phyloP scores from a whole-genome alignment of 129 eudicot species.

The Flaveria brownii region DNA sequence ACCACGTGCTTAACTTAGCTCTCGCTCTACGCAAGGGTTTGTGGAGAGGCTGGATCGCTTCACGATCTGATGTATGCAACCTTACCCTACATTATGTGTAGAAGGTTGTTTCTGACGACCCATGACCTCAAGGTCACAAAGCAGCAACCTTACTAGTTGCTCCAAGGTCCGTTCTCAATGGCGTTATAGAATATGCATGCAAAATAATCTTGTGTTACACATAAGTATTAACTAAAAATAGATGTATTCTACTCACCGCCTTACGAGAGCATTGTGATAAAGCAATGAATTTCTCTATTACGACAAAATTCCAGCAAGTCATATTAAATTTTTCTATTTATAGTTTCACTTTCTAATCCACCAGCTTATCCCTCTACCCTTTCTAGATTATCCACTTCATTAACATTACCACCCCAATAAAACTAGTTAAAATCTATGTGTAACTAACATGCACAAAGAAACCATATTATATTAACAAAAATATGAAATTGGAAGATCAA shows the following conservation, averaged over 20 bases:
- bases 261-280: conserved; percentile 29
- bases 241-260: conserved; percentile 19
- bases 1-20: too few relatives aligned
- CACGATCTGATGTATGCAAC: too few relatives aligned
- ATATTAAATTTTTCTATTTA: conserved; percentile 27
- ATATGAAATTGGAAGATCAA: conserved; percentile 11
- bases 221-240: conserved; percentile 36
- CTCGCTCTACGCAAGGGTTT: too few relatives aligned
- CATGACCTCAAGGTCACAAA: too few relatives aligned
- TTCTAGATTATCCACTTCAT: background rate
- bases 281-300: conserved; percentile 25
- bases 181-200: conserved; percentile 35
- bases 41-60: too few relatives aligned
- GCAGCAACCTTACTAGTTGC: too few relatives aligned
- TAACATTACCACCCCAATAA: background rate
- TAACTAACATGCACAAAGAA: conserved; percentile 3
- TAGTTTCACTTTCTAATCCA: conserved; percentile 18
- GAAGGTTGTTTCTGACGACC: too few relatives aligned
- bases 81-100: too few relatives aligned
- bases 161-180: background rate
- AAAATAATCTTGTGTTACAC: conserved; percentile 38
- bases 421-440: conserved; percentile 17
- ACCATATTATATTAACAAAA: background rate
- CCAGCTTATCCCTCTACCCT: conserved; percentile 24
- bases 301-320: conserved; percentile 33